Conservation (phyloP, 2,329 filamentous ascomycete genomes). For the Dactylellina parvicollis region DNA sequence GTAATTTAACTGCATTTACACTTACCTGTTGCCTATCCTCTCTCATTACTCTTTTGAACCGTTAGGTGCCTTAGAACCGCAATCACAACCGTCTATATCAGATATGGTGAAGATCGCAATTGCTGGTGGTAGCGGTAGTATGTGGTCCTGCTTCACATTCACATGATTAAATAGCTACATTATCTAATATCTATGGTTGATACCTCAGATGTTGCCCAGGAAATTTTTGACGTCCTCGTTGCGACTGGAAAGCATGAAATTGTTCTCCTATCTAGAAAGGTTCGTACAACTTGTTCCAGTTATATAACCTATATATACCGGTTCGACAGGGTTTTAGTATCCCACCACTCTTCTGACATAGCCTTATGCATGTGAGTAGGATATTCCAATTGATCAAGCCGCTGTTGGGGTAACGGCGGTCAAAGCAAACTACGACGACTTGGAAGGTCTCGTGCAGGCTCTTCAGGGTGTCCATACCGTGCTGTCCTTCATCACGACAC, state of each 20-base stretch:
- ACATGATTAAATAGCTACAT: not conserved
- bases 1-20: too few species aligned
- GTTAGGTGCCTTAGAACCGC: not conserved
- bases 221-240: slow-evolving; percentile 66
- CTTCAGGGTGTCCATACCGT: slow-evolving; percentile 67
- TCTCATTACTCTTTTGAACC: too few species aligned
- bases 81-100: not conserved
- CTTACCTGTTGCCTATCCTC: too few species aligned
- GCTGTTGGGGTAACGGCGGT: slow-evolving; percentile 62
- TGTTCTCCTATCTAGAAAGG: slow-evolving; percentile 65
- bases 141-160: slow-evolving; percentile 50
- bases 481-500: slow-evolving; percentile 65
- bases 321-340: not conserved
- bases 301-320: not conserved
- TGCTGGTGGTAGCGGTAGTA: slow-evolving; percentile 64
- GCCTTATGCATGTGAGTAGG: not conserved
- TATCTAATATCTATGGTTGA: not conserved
- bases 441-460: slow-evolving; percentile 60
- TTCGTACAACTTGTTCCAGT: slow-evolving; percentile 55
- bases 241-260: slow-evolving; percentile 67
- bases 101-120: slow-evolving; percentile 64
- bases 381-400: slow-evolving; percentile 50
- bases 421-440: slow-evolving; percentile 62
- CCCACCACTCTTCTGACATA: not conserved
- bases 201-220: slow-evolving; percentile 65